Base-by-base conservation (phyloP, 305 asterid genomes). In the Plantago coronopus region DNA sequence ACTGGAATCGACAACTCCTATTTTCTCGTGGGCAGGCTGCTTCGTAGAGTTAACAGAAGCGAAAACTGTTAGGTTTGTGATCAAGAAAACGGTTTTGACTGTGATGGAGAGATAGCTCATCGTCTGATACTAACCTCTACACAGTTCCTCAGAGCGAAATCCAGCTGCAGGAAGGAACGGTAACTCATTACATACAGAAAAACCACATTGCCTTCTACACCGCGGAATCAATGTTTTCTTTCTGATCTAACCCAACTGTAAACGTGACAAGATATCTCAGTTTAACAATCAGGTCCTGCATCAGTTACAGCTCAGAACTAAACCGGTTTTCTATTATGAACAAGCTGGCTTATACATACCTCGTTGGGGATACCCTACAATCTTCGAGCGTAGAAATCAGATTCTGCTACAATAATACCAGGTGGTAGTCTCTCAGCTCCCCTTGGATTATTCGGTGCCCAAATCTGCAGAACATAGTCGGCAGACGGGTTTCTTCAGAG, bases 1-100 rank as follows among this genome's bases (percentile, higher is more conserved):
- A 88, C 68, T 91, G 95, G 98, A 59, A 83, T 91, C 98, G 3
- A 91, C 95, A 8, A 91, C 98, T 68, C 98, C 98, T 58, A 91
- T 88, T 69, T 84, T 91, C 65, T 84, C 95, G 64, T 91, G 98
- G 22, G 98, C 93, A 27, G 98, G 98, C 98, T 91, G 82, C 47
- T 48, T 31, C 44, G 21, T 38, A 17, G 59, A 67, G 54, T 62
- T 7, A 68, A 54, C 21, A 48, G 37, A 45, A 58, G 17, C 55
- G 29, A 40, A 23, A 27, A 0, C 18, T 23, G 10, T 15, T 15
- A 27, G 23, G 11, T 9, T 12, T 42, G n/a, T 25, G 51, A 48
- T 38, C 29, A 70, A 69, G 44, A 31, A 59, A 25, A 40, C 13
- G 17, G 12, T 11, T 38, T 54, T 56, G 38, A 34, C 21, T 40